Conservation (phyloP, 805 yeast genomes). For the Barnettozyma populi region DNA sequence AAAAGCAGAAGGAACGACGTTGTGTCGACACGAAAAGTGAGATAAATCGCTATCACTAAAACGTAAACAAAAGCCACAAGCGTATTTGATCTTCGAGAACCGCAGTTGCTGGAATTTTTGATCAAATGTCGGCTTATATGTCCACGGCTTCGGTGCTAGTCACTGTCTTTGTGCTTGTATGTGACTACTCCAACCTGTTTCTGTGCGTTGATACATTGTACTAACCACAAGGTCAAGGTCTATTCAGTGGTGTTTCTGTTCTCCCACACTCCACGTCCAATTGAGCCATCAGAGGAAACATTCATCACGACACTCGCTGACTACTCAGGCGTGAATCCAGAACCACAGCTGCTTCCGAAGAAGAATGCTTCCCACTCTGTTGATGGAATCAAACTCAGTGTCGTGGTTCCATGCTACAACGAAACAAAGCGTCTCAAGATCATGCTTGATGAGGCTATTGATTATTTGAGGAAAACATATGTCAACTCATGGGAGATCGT, state of each 20-base stretch:
- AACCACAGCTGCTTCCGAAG: constrained; percentile 30
- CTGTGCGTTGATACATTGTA: not conserved
- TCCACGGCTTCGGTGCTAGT: not conserved
- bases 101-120: not conserved
- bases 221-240: constrained; percentile 5
- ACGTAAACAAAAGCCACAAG: not conserved
- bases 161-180: not conserved
- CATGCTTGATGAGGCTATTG: constrained; percentile 69
- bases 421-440: constrained; percentile 66
- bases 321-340: constrained; percentile 25
- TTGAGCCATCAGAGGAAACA: constrained; percentile 45
- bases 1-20: no score
- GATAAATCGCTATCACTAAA: not conserved
- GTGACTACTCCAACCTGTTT: not conserved
- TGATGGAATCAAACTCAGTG: constrained; percentile 52
- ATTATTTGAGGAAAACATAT: constrained; percentile 38
- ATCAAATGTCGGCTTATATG: not conserved
- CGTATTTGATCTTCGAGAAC: not conserved
- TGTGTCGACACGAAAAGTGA: not conserved
- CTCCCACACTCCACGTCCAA: constrained; percentile 59
- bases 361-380: constrained; percentile 10
- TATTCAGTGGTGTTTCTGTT: constrained; percentile 26
- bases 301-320: constrained; percentile 45
- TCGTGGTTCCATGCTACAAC: constrained; percentile 92
- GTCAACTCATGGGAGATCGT: constrained; percentile 61